These are phyloP conservation scores for Saccharomycopsis sp. DNA, from an alignment of 805 yeast species.

Conservation along the genomic window DNA sequence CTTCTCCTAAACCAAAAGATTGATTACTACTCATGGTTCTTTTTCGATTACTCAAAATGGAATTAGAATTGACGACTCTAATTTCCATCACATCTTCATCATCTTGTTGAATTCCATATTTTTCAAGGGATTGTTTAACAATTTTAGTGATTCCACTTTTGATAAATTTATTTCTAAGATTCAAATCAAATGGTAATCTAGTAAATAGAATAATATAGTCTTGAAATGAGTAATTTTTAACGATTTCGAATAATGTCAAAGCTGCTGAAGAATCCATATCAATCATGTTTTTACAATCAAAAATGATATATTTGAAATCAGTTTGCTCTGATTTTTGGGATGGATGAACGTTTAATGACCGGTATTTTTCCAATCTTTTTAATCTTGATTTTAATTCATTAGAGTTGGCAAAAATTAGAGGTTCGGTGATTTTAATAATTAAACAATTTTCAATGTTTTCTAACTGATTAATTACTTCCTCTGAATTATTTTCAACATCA, in stretches of 20 bases:
- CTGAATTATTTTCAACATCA: conserved; percentile 4
- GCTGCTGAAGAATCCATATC: conserved; percentile 72
- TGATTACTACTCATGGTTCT: neutral
- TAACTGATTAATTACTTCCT: conserved; percentile 19
- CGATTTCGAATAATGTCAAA: conserved; percentile 53
- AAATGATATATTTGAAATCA: conserved; percentile 43
- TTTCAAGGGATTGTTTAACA: conserved; percentile 9
- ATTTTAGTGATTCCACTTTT: conserved; percentile 23
- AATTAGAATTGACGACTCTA: too few relatives aligned
- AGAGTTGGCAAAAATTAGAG: conserved; percentile 78
- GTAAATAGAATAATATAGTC: conserved; percentile 26
- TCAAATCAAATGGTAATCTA: conserved; percentile 23
- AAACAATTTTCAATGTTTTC: conserved; percentile 59
- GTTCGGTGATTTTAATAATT: conserved; percentile 77
- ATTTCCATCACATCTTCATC: neutral
- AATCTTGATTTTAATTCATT: conserved; percentile 63
- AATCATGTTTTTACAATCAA: conserved; percentile 79
- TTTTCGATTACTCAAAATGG: neutral
- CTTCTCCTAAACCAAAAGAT: conserved; percentile 15
- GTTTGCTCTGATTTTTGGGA: conserved; percentile 33
- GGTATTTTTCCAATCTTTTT: conserved; percentile 63
- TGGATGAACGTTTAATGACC: conserved; percentile 68
- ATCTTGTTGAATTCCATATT: conserved; percentile 1
- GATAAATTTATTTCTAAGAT: conserved; percentile 22
- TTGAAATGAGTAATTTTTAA: conserved; percentile 34